Conservation (phyloP, 2,329 filamentous ascomycete species). For the Plectosphaerella plurivora region DNA sequence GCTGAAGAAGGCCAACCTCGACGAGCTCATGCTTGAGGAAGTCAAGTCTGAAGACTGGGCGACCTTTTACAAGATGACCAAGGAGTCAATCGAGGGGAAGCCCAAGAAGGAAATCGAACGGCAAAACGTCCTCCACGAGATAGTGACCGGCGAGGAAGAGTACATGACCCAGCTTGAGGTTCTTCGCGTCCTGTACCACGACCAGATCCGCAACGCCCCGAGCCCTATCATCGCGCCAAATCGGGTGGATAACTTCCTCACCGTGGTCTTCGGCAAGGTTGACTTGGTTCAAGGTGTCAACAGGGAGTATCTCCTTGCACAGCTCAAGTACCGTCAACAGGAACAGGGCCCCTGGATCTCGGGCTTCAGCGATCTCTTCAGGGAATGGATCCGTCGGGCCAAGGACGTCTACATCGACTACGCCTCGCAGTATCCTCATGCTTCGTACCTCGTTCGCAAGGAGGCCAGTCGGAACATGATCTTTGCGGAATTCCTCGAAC, state of each 20-base stretch:
- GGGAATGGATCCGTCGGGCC: conserved; percentile 97
- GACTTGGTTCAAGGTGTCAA: conserved; percentile 87
- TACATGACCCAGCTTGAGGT: conserved; percentile 90
- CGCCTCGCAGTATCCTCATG: conserved; percentile 79
- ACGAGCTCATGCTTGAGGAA: conserved; percentile 65
- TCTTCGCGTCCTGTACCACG: conserved; percentile 77
- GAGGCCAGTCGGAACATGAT: conserved; percentile 81
- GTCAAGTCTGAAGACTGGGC: conserved; percentile 79
- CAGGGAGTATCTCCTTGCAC: conserved; percentile 85
- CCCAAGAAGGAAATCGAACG: conserved; percentile 85
- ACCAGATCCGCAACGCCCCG: conserved; percentile 67
- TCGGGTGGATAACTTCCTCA: conserved; percentile 73
- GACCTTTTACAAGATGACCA: conserved; percentile 79
- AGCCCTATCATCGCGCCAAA: conserved; percentile 79
- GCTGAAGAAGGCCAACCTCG: conserved; percentile 87
- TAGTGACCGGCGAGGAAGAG: conserved; percentile 86
- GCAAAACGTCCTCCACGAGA: conserved; percentile 93
- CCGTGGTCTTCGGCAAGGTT: conserved; percentile 84
- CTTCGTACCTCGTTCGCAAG: conserved; percentile 75
- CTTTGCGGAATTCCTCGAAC: conserved; percentile 82
- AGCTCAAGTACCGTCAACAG: conserved; percentile 93
- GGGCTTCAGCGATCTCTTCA: conserved; percentile 94
- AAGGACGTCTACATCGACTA: conserved; percentile 87
- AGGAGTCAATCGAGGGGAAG: conserved; percentile 66
- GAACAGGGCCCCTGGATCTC: conserved; percentile 93